phyloP scores from a whole-genome alignment of 176 grass and related monocot genomes.

The Tillandsia leiboldiana region DNA sequence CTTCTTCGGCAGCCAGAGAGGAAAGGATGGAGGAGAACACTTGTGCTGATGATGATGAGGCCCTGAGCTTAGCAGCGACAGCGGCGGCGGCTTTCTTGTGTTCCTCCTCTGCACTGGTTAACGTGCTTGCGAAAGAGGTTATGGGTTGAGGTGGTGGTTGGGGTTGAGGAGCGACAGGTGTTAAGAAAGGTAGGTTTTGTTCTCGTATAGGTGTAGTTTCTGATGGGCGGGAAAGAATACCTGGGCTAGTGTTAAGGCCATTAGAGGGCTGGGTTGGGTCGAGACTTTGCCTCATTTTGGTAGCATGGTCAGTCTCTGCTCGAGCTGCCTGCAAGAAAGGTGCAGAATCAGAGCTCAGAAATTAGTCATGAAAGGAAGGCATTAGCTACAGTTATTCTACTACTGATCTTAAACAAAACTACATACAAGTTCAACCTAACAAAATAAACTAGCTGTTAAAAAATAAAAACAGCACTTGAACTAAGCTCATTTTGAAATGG shows the following conservation, averaged over 20 bases:
- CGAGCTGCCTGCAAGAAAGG: conserved; percentile 41
- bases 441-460: too few relatives aligned
- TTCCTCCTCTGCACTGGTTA: conserved; percentile 35
- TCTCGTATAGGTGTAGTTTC: conserved; percentile 20
- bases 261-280: conserved; percentile 5
- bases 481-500: too few relatives aligned
- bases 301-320: conserved; percentile 25
- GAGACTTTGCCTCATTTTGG: conserved; percentile 33
- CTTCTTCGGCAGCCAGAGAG: conserved; percentile 62
- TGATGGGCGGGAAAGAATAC: conserved; percentile 25
- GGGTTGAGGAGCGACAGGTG: conserved; percentile 22
- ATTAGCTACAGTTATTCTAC: too few relatives aligned
- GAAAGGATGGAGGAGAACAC: conserved; percentile 57
- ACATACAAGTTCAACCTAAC: background rate
- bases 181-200: conserved; percentile 13
- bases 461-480: too few relatives aligned
- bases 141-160: conserved; percentile 26
- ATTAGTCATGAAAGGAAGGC: background rate
- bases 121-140: conserved; percentile 26
- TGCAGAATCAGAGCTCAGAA: background rate
- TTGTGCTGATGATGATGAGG: conserved; percentile 61
- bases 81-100: conserved; percentile 85
- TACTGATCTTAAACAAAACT: background rate
- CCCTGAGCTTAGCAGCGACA: conserved; percentile 79
- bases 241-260: conserved; percentile 10